Evolutionary conservation across 352 stramenopile genomes (phyloP), one percentile per base, ranked within the genome.

Genomic region (Peronospora belbahrii): DNA sequence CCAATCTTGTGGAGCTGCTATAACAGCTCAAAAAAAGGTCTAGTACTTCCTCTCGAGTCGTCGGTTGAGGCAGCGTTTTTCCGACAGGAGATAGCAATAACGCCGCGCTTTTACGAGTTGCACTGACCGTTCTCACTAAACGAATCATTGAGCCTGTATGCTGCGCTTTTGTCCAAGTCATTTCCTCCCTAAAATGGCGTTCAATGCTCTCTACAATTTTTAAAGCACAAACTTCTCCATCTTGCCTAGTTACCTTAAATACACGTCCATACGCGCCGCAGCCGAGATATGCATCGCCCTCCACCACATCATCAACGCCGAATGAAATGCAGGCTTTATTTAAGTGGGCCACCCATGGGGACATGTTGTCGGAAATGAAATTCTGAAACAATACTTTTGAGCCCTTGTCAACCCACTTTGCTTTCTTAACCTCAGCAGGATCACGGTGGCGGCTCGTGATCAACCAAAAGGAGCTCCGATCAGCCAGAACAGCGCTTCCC

Each of bases 41-140:
- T n/a, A n/a, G 36, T 41, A 61, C 39, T 49, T 68, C 53, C 11
- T 51, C 33, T 52, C 45, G 53, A 56, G 59, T 61, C 20, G 32
- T 57, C 32, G 59, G 53, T 52, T 32, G 54, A 64, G 59, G 45
- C 23, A 67, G 28, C 49, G 48, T 42, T 42, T 52, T 40, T 43
- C 59, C 59, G 34, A 67, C 52, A 42, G 48, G 59, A 52, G 49
- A 65, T 40, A 68, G 28, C 37, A 64, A 61, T 48, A 62, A 46
- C 36, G 46, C 59, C 20, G 48, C 44, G 27, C 54, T 34, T 15
- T 50, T 54, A 52, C 22, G 19, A 50, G 23, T 57, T 48, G 59
- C 49, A 9, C 53, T 35, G 46, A 42, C 4, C 9, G 44, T 49
- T 50, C 35, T 19, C 49, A 52, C 43, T 42, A 24, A 31, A 48